Evolutionary conservation across 768 basidiomycete species (phyloP).

Genomic region (Exsudoporus frostii): DNA sequence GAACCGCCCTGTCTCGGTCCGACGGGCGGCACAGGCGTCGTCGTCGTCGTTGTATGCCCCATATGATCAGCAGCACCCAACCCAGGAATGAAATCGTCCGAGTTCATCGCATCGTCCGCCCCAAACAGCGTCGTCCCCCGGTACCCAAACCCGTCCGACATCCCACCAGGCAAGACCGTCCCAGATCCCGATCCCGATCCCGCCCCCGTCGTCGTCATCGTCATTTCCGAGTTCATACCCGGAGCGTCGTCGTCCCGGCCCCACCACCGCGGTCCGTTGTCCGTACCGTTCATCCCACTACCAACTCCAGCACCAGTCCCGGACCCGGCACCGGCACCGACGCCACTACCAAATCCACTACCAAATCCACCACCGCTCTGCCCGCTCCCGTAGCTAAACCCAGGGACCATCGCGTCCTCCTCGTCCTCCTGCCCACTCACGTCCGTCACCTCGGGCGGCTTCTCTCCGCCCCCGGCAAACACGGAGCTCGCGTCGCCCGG

Average conservation of each 20-base stretch:
- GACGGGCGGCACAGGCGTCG: conserved; percentile 25
- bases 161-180: conserved; percentile 13
- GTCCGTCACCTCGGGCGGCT: conserved; percentile 69
- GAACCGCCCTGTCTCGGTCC: conserved; percentile 36
- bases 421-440: conserved; percentile 64
- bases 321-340: conserved; percentile 15
- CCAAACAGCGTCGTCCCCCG: conserved; percentile 25
- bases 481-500: conserved; percentile 80
- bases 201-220: not conserved
- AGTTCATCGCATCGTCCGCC: conserved; percentile 28
- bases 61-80: conserved; percentile 42
- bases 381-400: conserved; percentile 49
- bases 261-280: conserved; percentile 36
- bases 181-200: conserved; percentile 2
- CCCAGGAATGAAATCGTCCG: conserved; percentile 66
- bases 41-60: not conserved
- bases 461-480: conserved; percentile 79
- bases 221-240: not conserved
- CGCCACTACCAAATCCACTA: conserved; percentile 21
- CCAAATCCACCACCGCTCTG: conserved; percentile 8
- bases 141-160: conserved; percentile 22
- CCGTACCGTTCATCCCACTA: conserved; percentile 15
- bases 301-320: no score
- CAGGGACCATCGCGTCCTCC: conserved; percentile 71
- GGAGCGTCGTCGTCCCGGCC: conserved; percentile 43